Evolutionary conservation across 805 yeast species (phyloP), one percentile per base, ranked within the genome.

Genomic region (Candida mattraensis): DNA sequence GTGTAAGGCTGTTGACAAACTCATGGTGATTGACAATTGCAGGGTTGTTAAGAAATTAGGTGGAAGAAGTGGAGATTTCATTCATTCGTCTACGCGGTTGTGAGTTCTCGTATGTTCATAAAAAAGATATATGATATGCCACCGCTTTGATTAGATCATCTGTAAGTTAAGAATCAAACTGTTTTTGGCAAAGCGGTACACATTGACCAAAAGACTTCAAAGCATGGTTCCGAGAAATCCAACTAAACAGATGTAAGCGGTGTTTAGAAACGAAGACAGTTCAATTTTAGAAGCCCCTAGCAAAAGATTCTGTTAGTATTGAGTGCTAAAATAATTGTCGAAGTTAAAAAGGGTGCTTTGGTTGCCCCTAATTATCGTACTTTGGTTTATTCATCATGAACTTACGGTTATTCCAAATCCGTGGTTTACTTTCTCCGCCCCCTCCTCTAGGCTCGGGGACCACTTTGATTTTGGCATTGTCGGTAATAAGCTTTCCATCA

Each of bases 1-100:
- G 79, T 73, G 79, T 48, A 74, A 74, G 46, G 76, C 78, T 2
- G 74, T 70, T n/a, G 80, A 74, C 47, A 63, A 69, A 47, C 47
- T 49, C 18, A 74, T 74, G 77, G 53, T 51, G 1, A 58, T 74
- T 2, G 44, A 46, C 0, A 58, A 57, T 13, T 56, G 71, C 10
- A 50, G 55, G 35, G 75, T 74, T 0, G 36, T 60, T 4, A 51
- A 49, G 13, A 74, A 74, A 45, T 31, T 37, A 3, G 79, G 79
- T 6, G 79, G 79, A 2, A 62, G 62, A 38, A 53, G 57, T 28
- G 66, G 55, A 7, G 47, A 45, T 31, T 43, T 42, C 26, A 24
- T 24, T 7, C 18, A 32, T 15, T 39, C 24, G 10, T n/a, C 13
- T 18, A 18, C 15, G 20, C 22, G 14, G 12, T 24, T 21, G n/a